A percentile compares a stretch with the other conserved stretches of the same genome.
phyloP scores from a whole-genome alignment of 2,329 filamentous ascomycete genomes.

The Juglanconis juglandina region DNA sequence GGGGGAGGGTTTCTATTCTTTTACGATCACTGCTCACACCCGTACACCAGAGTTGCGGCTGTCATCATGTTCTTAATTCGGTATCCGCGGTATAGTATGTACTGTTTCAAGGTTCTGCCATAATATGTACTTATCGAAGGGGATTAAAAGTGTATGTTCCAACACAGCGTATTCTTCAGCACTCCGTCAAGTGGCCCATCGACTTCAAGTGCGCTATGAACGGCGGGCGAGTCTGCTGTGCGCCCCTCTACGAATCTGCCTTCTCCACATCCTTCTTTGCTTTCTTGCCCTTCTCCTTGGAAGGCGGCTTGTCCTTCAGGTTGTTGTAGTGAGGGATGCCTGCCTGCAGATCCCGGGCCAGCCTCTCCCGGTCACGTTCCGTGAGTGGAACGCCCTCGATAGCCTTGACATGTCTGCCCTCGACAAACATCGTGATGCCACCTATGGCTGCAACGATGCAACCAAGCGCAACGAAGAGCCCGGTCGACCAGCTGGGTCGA shows the following conservation, averaged over 20 bases:
- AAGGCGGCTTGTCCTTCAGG: conserved; percentile 48
- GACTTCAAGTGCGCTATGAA: too few species aligned
- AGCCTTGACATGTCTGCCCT: conserved; percentile 68
- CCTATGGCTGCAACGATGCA: conserved; percentile 66
- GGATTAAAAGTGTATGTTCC: conserved; percentile 3
- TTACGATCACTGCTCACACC: too few species aligned
- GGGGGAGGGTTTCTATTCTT: too few species aligned
- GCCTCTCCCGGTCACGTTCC: conserved; percentile 48
- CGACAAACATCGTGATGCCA: conserved; percentile 66
- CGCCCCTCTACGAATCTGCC: background rate
- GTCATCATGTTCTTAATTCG: background rate
- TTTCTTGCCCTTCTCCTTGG: conserved; percentile 34
- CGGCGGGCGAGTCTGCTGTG: too few species aligned
- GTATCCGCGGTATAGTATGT: background rate
- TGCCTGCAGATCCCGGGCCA: conserved; percentile 50
- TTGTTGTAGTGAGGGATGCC: conserved; percentile 60
- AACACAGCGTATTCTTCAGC: too few species aligned
- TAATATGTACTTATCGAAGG: conserved; percentile 9
- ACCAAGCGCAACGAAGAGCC: conserved; percentile 72
- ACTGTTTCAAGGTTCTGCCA: background rate
- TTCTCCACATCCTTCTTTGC: conserved; percentile 15
- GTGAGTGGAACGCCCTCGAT: conserved; percentile 68
- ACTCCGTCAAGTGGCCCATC: too few species aligned
- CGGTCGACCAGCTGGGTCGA: conserved; percentile 76
- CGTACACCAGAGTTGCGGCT: too few species aligned